A percentile compares a stretch with the other conserved stretches of the same genome.
Conservation (phyloP, 345 rosid species). For the Isatis tinctoria region DNA sequence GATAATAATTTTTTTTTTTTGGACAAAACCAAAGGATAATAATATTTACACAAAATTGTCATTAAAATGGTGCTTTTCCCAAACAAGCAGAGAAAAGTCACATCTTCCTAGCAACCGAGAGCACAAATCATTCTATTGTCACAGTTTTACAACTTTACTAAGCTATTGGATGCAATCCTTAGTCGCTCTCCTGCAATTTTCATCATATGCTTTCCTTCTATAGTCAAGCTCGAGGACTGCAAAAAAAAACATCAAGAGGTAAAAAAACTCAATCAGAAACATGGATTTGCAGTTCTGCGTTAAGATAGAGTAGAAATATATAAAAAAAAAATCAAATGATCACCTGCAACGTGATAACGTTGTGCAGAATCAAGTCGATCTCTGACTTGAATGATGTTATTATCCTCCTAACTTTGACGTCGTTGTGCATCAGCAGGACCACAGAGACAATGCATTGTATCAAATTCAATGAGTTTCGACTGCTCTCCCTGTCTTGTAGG, state of each 20-base stretch:
- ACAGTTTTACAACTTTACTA: not conserved
- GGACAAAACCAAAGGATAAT: too few relatives aligned
- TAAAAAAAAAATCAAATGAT: not conserved
- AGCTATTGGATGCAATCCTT: conserved; percentile 30
- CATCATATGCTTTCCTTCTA: conserved; percentile 55
- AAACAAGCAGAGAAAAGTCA: not conserved
- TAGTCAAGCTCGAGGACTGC: conserved; percentile 50
- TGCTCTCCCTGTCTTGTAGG: conserved; percentile 13
- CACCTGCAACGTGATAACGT: conserved; percentile 53
- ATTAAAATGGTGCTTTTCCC: not conserved
- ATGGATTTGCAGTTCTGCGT: not conserved
- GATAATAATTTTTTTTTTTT: too few relatives aligned
- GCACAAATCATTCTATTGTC: not conserved
- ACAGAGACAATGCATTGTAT: conserved; percentile 46
- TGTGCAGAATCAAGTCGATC: conserved; percentile 39
- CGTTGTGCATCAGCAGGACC: conserved; percentile 50
- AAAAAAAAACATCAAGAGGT: not conserved
- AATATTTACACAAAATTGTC: not conserved
- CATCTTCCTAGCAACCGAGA: too few relatives aligned
- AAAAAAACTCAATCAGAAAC: not conserved
- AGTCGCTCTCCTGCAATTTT: conserved; percentile 41
- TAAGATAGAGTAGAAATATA: too few relatives aligned
- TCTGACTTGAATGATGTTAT: conserved; percentile 43
- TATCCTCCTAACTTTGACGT: conserved; percentile 38
- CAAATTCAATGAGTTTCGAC: conserved; percentile 28